These are phyloP conservation scores for Nothopassalora personata DNA, from an alignment of 2,329 filamentous ascomycete species.

Conservation along the genomic window DNA sequence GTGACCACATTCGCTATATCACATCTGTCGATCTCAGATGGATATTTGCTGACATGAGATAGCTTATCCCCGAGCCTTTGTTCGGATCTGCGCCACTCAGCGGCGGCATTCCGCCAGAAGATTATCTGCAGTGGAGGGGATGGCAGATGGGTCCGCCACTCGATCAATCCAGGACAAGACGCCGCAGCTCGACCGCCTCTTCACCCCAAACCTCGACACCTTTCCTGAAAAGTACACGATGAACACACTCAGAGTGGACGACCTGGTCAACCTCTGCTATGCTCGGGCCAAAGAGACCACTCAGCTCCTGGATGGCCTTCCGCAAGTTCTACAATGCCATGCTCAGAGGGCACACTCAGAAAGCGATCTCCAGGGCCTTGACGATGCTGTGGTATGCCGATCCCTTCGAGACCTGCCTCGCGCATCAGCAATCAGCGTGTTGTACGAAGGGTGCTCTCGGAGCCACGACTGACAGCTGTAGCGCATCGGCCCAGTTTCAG, in stretches of 20 bases:
- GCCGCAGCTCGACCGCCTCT: conserved; percentile 9
- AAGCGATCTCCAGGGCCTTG: conserved; percentile 48
- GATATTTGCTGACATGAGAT: conserved; percentile 3
- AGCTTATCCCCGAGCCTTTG: background rate
- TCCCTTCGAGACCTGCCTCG: conserved; percentile 31
- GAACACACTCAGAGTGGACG: conserved; percentile 8
- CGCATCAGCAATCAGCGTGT: conserved; percentile 9
- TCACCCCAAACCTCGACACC: conserved; percentile 11
- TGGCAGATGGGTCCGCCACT: conserved; percentile 38
- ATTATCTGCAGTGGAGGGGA: conserved; percentile 45
- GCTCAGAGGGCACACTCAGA: conserved; percentile 37
- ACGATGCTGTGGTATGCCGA: conserved; percentile 48
- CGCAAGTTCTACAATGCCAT: conserved; percentile 14
- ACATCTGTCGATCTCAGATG: background rate
- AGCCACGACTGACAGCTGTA: no score
- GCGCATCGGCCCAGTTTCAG: no score
- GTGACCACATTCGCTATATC: background rate
- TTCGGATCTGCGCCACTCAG: conserved; percentile 32
- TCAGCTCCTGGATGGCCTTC: conserved; percentile 19
- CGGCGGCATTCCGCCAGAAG: conserved; percentile 41
- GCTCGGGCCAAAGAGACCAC: conserved; percentile 9
- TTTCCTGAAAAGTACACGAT: conserved; percentile 4
- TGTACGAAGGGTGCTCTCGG: no score
- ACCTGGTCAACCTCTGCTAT: conserved; percentile 9
- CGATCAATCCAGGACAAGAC: conserved; percentile 6